phyloP scores from a whole-genome alignment of 2,329 filamentous ascomycete species.

The Pseudopyricularia javanii region DNA sequence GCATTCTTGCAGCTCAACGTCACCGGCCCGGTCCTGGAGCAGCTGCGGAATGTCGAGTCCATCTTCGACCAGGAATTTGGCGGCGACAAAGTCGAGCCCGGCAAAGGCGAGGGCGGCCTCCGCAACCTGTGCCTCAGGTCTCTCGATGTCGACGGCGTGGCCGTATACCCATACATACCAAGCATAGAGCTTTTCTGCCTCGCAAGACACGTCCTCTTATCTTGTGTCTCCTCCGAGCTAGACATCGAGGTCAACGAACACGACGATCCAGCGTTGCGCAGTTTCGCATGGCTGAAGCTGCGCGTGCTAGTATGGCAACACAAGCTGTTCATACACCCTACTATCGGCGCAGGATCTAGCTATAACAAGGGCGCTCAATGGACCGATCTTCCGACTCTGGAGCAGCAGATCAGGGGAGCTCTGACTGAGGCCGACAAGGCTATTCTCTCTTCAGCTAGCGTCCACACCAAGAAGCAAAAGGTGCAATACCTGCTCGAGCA shows the following conservation, averaged over 20 bases:
- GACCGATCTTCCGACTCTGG: constrained; percentile 46
- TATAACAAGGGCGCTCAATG: constrained; percentile 45
- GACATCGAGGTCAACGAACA: background rate
- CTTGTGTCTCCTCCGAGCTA: background rate
- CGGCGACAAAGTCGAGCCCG: constrained; percentile 1
- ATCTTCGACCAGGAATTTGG: constrained; percentile 16
- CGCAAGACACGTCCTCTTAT: constrained; percentile 39
- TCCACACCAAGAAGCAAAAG: constrained; percentile 26
- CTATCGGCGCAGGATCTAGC: constrained; percentile 37
- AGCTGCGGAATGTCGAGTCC: constrained; percentile 15
- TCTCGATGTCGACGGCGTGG: constrained; percentile 72
- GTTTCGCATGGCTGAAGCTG: constrained; percentile 50
- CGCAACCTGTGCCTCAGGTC: constrained; percentile 42
- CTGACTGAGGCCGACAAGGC: constrained; percentile 21
- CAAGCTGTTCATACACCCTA: constrained; percentile 46
- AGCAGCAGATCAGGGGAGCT: constrained; percentile 31
- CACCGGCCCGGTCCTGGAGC: constrained; percentile 66
- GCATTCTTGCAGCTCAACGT: constrained; percentile 79
- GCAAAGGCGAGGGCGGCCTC: background rate
- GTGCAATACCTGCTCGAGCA: constrained; percentile 70
- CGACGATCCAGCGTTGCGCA: background rate
- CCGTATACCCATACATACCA: constrained; percentile 74
- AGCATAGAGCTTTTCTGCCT: constrained; percentile 74
- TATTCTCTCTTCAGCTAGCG: background rate
- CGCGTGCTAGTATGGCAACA: constrained; percentile 61